Base-by-base conservation (phyloP, 495 filamentous ascomycete genomes). In the Neurospora sp. region DNA sequence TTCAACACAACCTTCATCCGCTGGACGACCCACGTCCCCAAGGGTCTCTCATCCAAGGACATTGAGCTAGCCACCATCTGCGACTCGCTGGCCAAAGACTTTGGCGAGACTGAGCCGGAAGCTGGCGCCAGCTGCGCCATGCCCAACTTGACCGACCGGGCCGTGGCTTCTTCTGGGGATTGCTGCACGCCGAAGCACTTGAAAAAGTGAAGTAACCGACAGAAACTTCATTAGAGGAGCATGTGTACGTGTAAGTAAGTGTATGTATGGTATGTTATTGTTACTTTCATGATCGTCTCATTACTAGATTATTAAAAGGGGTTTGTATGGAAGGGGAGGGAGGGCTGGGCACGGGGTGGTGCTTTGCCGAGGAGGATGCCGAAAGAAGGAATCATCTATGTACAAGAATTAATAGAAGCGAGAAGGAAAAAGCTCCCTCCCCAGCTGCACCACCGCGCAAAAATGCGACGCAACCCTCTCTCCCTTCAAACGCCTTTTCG, bases 21-120 rank as follows among this genome's bases (percentile, higher is more conserved):
- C 48, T 94, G 91, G 92, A 94, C 91, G 12, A 94, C 92, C 20
- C 92, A 94, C 81, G 84, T 84, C 62, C 91, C 90, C 10, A 83
- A 85, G 27, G 92, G 92, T n/a, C 84, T 94, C n/a, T 90, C 90
- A 0, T 74, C 82, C 35, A 90, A 90, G 75, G 92, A 94, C 77
- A 79, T 91, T 44, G 78, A 85, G 18, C 85, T 94, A 81, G 92
- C 92, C 1, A 80, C 79, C 48, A 85, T 88, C 73, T 94, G 92
- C 80, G 91, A 94, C 78, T 77, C 85, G 72, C 84, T 89, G 38
- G 89, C 88, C 18, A 70, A 39, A 18, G 81, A 83, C 71, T 84
- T 86, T 74, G 86, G 87, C 42, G 89, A 90, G 77, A 75, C 84
- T 40, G 73, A 42, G 71, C 70, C 11, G 66, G 42, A 31, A 44